Conservation (phyloP, 176 grass and related monocot genomes). For the Carex myosuroides region DNA sequence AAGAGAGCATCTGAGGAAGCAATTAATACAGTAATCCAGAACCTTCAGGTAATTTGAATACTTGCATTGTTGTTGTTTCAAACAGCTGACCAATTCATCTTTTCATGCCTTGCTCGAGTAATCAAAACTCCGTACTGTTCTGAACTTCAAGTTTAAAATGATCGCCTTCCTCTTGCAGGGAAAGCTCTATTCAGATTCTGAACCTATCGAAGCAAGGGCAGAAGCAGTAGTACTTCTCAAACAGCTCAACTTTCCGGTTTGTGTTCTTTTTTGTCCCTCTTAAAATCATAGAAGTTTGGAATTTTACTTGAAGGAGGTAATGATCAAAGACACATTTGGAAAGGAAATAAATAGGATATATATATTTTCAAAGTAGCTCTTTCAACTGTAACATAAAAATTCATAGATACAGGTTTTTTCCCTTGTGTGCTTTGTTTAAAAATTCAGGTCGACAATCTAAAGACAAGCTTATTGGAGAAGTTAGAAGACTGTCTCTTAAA, state of each 20-base stretch:
- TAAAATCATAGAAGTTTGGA: conserved; percentile 8
- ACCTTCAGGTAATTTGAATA: conserved; percentile 64
- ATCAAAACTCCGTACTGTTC: not conserved
- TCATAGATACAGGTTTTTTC: not conserved
- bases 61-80: not conserved
- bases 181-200: conserved; percentile 91
- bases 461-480: conserved; percentile 88
- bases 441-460: conserved; percentile 83
- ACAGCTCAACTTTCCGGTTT: conserved; percentile 89
- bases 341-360: not conserved
- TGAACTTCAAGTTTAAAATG: not conserved
- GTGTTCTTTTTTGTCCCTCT: conserved; percentile 34
- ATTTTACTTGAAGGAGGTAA: not conserved
- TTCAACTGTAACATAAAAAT: not conserved
- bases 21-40: conserved; percentile 69
- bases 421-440: conserved; percentile 2
- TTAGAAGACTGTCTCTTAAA: conserved; percentile 80
- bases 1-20: conserved; percentile 97
- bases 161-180: conserved; percentile 36
- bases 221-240: conserved; percentile 98
- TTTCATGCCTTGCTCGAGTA: not conserved
- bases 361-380: conserved; percentile 5
- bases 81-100: not conserved
- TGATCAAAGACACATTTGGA: not conserved
- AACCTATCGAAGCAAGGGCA: conserved; percentile 95